These are phyloP conservation scores for Vaccinium corymbosum DNA, from an alignment of 148 eudicot genomes.

Conservation along the genomic window DNA sequence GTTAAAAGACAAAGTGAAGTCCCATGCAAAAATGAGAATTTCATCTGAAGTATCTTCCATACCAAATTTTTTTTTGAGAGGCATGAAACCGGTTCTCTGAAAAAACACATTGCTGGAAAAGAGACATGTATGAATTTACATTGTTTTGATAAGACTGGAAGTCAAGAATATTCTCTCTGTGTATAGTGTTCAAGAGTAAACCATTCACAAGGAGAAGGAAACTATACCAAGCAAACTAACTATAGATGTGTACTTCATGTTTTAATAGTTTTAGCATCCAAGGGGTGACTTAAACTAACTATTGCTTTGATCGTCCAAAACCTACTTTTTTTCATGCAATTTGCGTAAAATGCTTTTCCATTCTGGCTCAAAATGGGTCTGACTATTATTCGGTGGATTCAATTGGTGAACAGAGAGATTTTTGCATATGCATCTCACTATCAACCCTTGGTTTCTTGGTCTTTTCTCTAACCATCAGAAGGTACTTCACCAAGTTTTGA, in stretches of 20 bases:
- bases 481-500: slow-evolving; percentile 82
- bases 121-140: background rate
- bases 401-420: slow-evolving; percentile 20
- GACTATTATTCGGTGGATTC: no score
- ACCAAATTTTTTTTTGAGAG: background rate
- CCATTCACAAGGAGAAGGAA: background rate
- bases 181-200: background rate
- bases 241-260: no score
- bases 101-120: background rate
- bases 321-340: no score
- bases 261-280: no score
- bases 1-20: background rate
- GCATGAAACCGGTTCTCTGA: background rate
- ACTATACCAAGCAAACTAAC: background rate
- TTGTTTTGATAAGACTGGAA: background rate
- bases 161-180: background rate
- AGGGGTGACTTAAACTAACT: no score
- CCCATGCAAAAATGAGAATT: background rate
- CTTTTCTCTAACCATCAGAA: slow-evolving; percentile 92
- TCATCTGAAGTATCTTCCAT: background rate
- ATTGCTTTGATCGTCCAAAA: no score
- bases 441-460: slow-evolving; percentile 96
- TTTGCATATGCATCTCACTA: slow-evolving; percentile 95
- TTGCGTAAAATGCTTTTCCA: no score
- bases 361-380: no score